A percentile compares a stretch with the other conserved stretches of the same genome.
Conservation (phyloP, 768 basidiomycete genomes). For the Naematelia encephala region DNA sequence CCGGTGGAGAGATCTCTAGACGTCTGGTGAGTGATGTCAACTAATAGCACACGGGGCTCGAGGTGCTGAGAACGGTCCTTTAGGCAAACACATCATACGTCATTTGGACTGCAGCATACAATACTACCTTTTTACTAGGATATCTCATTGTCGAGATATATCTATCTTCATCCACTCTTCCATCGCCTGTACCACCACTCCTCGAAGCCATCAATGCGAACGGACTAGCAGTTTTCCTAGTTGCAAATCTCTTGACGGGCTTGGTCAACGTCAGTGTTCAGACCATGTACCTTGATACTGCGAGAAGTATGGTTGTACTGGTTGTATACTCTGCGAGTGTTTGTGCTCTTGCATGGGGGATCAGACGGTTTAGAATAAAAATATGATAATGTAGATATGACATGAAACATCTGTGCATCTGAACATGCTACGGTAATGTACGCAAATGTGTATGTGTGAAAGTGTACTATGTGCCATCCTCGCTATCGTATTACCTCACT, state of each 20-base stretch:
- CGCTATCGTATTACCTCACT: conserved; percentile 17
- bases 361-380: conserved; percentile 28
- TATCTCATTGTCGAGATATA: conserved; percentile 73
- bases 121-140: conserved; percentile 74
- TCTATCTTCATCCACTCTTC: conserved; percentile 54
- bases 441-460: too few species aligned
- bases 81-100: conserved; percentile 88
- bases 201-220: conserved; percentile 81
- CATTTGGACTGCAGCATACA: conserved; percentile 84
- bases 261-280: conserved; percentile 70
- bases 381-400: conserved; percentile 16
- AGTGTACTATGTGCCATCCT: too few species aligned
- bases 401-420: too few species aligned
- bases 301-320: conserved; percentile 63
- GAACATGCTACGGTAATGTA: too few species aligned
- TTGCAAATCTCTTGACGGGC: conserved; percentile 84
- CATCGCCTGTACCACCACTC: conserved; percentile 52
- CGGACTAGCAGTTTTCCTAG: conserved; percentile 71
- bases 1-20: conserved; percentile 58
- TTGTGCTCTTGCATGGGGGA: conserved; percentile 64
- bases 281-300: conserved; percentile 73
- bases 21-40: conserved; percentile 57
- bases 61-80: neutral
- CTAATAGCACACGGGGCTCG: neutral
- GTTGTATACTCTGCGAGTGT: conserved; percentile 61